Evolutionary conservation across 2,329 filamentous ascomycete genomes (phyloP).

Genomic region (Fusarium zealandicum): DNA sequence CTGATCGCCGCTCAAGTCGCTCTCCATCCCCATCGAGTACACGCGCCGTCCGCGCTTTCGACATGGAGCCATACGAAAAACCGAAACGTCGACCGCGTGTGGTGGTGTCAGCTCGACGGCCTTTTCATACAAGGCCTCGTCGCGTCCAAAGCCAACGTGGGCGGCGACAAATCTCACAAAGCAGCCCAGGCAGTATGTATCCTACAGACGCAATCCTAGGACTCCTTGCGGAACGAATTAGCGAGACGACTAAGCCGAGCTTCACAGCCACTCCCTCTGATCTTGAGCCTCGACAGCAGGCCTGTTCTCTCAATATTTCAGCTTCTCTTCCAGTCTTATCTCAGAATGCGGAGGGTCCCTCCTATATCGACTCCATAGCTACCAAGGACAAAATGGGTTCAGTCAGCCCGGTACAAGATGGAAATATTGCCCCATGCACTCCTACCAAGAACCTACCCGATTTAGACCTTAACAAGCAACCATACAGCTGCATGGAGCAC

Average conservation of each 20-base stretch:
- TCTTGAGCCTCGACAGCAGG: background rate
- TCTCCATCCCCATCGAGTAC: constrained; percentile 26
- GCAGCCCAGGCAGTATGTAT: background rate
- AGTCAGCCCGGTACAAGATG: constrained; percentile 1
- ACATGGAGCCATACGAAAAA: constrained; percentile 29
- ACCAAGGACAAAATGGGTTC: background rate
- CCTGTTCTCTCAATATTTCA: background rate
- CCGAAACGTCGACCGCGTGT: constrained; percentile 39
- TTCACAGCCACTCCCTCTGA: background rate
- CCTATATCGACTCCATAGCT: background rate
- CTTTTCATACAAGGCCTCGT: constrained; percentile 33
- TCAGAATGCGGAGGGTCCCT: background rate
- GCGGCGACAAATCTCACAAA: background rate
- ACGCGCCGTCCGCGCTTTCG: constrained; percentile 12
- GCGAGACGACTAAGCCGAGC: background rate
- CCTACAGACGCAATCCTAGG: background rate
- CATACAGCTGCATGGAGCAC: background rate
- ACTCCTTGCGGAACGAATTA: background rate
- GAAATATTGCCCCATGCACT: background rate
- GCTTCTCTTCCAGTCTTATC: background rate
- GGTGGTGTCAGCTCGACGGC: constrained; percentile 38
- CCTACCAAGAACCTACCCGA: background rate
- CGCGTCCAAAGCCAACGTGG: constrained; percentile 7
- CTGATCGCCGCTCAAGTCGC: constrained; percentile 39
- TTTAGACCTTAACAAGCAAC: background rate